These are phyloP conservation scores for Pichia sp. DNA, from an alignment of 1,139 yeast species.

Conservation along the genomic window DNA sequence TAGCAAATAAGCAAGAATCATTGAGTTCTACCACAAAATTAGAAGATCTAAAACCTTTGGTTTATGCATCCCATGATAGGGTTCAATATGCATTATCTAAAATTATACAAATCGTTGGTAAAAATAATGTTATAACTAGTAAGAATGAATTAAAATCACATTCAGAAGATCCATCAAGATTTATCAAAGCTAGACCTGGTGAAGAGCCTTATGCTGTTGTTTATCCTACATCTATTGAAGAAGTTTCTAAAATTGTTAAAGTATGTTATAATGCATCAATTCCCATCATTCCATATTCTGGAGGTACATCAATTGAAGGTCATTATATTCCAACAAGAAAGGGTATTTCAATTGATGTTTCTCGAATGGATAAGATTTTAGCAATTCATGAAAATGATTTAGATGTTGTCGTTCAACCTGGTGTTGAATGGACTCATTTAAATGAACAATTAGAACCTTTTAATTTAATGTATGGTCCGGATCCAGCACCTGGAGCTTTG, in stretches of 20 bases:
- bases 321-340: slow-evolving; percentile 70
- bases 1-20: slow-evolving; percentile 2
- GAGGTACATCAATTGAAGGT: slow-evolving; percentile 80
- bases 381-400: slow-evolving; percentile 49
- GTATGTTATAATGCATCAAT: slow-evolving; percentile 55
- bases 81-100: slow-evolving; percentile 40
- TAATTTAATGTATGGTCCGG: slow-evolving; percentile 60
- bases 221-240: slow-evolving; percentile 55
- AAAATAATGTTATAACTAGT: slow-evolving; percentile 33
- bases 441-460: slow-evolving; percentile 43
- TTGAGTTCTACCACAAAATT: slow-evolving; percentile 14
- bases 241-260: slow-evolving; percentile 57
- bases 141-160: slow-evolving; percentile 38
- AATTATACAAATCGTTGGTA: slow-evolving; percentile 40
- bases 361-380: slow-evolving; percentile 47
- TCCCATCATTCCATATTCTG: slow-evolving; percentile 72
- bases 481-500: slow-evolving; percentile 72
- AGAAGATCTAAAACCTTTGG: slow-evolving; percentile 30
- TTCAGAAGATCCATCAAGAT: slow-evolving; percentile 57
- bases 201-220: slow-evolving; percentile 58
- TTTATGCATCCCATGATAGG: slow-evolving; percentile 37
- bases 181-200: slow-evolving; percentile 50
- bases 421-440: slow-evolving; percentile 61
- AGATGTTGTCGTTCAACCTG: slow-evolving; percentile 65
- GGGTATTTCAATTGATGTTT: slow-evolving; percentile 53